These are phyloP conservation scores for Beauveria sp. DNA, from an alignment of 2,329 filamentous ascomycete species.

Conservation along the genomic window DNA sequence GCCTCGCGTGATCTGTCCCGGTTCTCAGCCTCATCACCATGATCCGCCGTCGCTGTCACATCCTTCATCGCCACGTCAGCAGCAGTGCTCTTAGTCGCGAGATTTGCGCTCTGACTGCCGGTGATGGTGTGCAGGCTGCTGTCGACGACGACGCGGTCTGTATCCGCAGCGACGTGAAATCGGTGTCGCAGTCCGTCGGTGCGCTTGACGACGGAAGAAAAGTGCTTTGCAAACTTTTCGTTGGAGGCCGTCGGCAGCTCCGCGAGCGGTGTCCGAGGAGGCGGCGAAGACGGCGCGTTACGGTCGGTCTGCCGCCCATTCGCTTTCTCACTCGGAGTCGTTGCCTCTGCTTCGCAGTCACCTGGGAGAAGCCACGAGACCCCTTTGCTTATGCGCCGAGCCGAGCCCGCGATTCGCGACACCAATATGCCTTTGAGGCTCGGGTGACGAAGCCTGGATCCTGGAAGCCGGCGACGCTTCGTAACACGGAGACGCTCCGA, in stretches of 20 bases:
- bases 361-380: conserved; percentile 31
- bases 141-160: conserved; percentile 17
- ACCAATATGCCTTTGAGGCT: conserved; percentile 28
- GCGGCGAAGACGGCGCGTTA: conserved; percentile 32
- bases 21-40: neutral
- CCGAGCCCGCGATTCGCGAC: conserved; percentile 27
- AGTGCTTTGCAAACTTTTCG: conserved; percentile 39
- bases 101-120: neutral
- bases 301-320: neutral
- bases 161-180: conserved; percentile 20
- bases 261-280: conserved; percentile 29
- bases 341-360: conserved; percentile 15
- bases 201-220: conserved; percentile 34
- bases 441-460: conserved; percentile 20
- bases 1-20: neutral
- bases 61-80: conserved; percentile 11
- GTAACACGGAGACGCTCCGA: conserved; percentile 27
- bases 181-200: conserved; percentile 23
- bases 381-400: conserved; percentile 20
- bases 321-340: neutral
- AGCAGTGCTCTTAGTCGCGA: neutral
- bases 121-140: neutral
- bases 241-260: conserved; percentile 28
- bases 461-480: conserved; percentile 14
- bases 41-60: neutral